Conservation (phyloP, 768 basidiomycete genomes). For the Coprinopsis strossmayeri region DNA sequence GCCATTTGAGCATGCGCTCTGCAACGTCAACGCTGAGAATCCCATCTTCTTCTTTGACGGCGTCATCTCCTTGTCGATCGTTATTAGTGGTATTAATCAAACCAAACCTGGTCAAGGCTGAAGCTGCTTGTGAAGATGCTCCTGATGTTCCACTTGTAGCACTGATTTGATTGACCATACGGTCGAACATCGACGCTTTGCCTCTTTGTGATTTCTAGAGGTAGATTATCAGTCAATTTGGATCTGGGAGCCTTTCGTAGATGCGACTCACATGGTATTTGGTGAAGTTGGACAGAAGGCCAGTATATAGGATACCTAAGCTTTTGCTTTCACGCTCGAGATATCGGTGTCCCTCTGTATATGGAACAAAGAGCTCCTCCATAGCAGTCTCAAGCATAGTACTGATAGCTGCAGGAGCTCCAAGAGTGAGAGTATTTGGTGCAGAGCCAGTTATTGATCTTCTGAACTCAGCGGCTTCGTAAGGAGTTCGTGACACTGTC, state of each 20-base stretch:
- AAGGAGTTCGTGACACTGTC: conserved; percentile 53
- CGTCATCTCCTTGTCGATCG: conserved; percentile 60
- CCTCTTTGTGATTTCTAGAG: conserved; percentile 58
- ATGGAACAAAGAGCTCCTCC: conserved; percentile 94
- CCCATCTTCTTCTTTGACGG: conserved; percentile 76
- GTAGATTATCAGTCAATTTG: conserved; percentile 2
- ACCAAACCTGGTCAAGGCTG: conserved; percentile 84
- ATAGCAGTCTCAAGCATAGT: conserved; percentile 92
- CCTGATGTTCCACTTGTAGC: conserved; percentile 61
- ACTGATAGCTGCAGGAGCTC: conserved; percentile 56
- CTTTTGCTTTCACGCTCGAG: conserved; percentile 88
- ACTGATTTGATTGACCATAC: conserved; percentile 85
- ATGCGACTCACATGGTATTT: conserved; percentile 74
- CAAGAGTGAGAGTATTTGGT: conserved; percentile 29
- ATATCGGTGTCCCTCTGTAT: conserved; percentile 87
- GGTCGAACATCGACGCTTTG: conserved; percentile 81
- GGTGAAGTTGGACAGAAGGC: conserved; percentile 66
- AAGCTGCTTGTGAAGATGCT: conserved; percentile 80
- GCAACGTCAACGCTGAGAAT: conserved; percentile 66
- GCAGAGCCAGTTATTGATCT: conserved; percentile 43
- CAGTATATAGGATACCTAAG: conserved; percentile 71
- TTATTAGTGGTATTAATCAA: conserved; percentile 55
- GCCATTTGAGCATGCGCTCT: conserved; percentile 94
- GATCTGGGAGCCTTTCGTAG: background rate
- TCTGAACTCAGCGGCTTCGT: conserved; percentile 57